A percentile compares a stretch with the other conserved stretches of the same genome.
phyloP scores from a whole-genome alignment of 768 basidiomycete species.

The Artomyces pyxidatus region DNA sequence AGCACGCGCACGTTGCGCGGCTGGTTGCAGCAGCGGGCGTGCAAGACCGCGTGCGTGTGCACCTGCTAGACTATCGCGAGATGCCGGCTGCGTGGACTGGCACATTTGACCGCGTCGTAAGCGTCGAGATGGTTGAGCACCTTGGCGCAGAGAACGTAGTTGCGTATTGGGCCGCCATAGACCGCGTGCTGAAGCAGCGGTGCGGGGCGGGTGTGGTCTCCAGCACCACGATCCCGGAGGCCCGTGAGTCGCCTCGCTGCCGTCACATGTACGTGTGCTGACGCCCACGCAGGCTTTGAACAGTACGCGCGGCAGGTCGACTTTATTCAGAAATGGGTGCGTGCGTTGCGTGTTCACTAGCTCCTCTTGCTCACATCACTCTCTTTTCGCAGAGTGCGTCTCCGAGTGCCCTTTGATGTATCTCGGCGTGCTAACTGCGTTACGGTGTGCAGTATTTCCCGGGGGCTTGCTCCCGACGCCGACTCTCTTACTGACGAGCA shows the following conservation, averaged over 20 bases:
- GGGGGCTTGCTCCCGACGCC: slow-evolving; percentile 14
- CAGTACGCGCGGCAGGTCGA: slow-evolving; percentile 16
- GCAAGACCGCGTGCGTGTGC: slow-evolving; percentile 31
- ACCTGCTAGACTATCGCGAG: slow-evolving; percentile 39
- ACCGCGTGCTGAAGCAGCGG: slow-evolving; percentile 29
- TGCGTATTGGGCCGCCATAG: slow-evolving; percentile 31
- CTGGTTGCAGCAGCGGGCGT: slow-evolving; percentile 33
- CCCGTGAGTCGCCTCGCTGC: background rate
- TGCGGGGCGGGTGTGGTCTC: slow-evolving; percentile 29
- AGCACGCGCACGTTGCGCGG: slow-evolving; percentile 34
- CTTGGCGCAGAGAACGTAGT: slow-evolving; percentile 32
- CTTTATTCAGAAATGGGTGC: slow-evolving; percentile 10
- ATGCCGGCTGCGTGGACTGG: slow-evolving; percentile 32
- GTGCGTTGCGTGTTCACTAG: background rate
- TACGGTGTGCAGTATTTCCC: slow-evolving; percentile 5
- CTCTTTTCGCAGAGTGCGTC: background rate
- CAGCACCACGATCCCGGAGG: slow-evolving; percentile 9
- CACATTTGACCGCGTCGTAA: slow-evolving; percentile 65
- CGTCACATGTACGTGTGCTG: background rate
- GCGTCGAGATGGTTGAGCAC: slow-evolving; percentile 78
- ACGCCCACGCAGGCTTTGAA: slow-evolving; percentile 25
- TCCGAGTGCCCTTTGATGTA: no score
- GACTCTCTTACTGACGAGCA: slow-evolving; percentile 9
- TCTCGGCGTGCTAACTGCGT: no score
- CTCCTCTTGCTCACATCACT: background rate